Conservation (phyloP, 345 rosid genomes). For the Arabis alpina region DNA sequence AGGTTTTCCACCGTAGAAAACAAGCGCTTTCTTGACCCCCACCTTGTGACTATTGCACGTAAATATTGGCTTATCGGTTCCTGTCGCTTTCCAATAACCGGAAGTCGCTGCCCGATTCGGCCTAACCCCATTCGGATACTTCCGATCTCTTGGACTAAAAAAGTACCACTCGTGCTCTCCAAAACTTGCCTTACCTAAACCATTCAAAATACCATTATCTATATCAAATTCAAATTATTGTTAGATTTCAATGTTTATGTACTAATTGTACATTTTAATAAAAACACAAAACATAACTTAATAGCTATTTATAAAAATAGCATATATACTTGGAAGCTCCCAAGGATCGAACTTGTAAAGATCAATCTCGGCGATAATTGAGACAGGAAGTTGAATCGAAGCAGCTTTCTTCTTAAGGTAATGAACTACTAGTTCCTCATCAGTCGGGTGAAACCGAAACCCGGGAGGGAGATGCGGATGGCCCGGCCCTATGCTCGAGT, state of each 20-base stretch:
- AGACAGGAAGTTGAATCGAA: conserved; percentile 65
- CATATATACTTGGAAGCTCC: conserved; percentile 64
- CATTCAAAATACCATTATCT: not conserved
- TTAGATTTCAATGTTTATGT: conserved; percentile 7
- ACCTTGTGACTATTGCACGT: conserved; percentile 58
- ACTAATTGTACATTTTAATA: not conserved
- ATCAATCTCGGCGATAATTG: conserved; percentile 75
- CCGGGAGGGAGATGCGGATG: conserved; percentile 57
- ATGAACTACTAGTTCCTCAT: conserved; percentile 72
- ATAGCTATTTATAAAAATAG: not conserved
- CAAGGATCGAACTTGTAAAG: conserved; percentile 80
- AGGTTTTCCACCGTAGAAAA: conserved; percentile 73
- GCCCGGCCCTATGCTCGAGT: conserved; percentile 35
- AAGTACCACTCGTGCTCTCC: conserved; percentile 85
- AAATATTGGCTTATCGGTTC: conserved; percentile 72
- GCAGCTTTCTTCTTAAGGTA: conserved; percentile 70
- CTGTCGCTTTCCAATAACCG: conserved; percentile 80
- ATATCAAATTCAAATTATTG: not conserved
- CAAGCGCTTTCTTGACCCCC: conserved; percentile 75
- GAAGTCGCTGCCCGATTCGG: conserved; percentile 78
- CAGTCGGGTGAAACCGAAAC: conserved; percentile 73
- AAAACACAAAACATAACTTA: not conserved
- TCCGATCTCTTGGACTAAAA: conserved; percentile 70
- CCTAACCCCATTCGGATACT: conserved; percentile 74
- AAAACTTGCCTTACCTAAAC: conserved; percentile 67